Conservation (phyloP, 1,139 yeast genomes). For the Diutina siamensis region DNA sequence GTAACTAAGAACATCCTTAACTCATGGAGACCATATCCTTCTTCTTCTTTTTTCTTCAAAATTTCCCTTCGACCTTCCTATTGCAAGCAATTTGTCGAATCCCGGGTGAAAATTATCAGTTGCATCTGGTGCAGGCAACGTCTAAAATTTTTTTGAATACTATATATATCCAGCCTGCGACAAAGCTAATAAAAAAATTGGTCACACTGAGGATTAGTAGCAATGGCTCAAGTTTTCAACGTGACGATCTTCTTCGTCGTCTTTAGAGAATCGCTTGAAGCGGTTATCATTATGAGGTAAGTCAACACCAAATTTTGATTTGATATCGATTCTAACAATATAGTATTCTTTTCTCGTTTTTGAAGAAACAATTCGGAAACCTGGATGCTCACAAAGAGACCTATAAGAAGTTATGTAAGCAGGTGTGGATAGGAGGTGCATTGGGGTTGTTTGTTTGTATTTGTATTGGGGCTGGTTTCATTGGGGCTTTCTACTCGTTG, state of each 20-base stretch:
- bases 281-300: conserved; percentile 26
- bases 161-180: background rate
- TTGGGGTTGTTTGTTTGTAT: conserved; percentile 67
- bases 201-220: too few species aligned
- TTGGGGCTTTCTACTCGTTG: conserved; percentile 37
- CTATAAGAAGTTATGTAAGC: conserved; percentile 16
- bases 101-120: background rate
- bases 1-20: too few species aligned
- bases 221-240: conserved; percentile 28
- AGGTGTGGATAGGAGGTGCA: conserved; percentile 72
- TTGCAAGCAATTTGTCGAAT: too few species aligned
- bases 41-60: too few species aligned
- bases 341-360: conserved; percentile 3
- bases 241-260: conserved; percentile 81
- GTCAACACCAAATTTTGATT: background rate
- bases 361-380: background rate
- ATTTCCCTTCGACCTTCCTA: too few species aligned
- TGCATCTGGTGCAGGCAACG: background rate
- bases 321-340: background rate
- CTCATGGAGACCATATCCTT: too few species aligned
- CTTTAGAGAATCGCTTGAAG: conserved; percentile 76
- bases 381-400: background rate
- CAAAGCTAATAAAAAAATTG: background rate
- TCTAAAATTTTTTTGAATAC: background rate
- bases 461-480: conserved; percentile 72